A percentile compares a stretch with the other conserved stretches of the same genome.
These are phyloP conservation scores for Onygenales sp. DNA, from an alignment of 2,329 filamentous ascomycete species.

Conservation along the genomic window DNA sequence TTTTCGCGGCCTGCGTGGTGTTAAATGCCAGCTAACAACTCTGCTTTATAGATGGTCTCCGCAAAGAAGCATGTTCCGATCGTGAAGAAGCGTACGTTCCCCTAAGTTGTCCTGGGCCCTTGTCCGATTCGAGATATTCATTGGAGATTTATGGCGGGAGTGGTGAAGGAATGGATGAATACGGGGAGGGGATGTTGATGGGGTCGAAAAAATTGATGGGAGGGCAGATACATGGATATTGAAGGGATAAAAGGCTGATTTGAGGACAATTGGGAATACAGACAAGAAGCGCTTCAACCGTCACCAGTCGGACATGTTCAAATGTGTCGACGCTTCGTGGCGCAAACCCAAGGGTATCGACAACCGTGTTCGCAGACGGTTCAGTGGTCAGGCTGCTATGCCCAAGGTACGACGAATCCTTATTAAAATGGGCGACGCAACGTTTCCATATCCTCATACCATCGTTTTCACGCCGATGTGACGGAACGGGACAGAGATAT, in stretches of 20 bases:
- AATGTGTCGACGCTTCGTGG: slow-evolving; percentile 82
- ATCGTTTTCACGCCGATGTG: neutral
- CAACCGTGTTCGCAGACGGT: slow-evolving; percentile 92
- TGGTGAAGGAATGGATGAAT: neutral
- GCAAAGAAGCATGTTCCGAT: slow-evolving; percentile 99
- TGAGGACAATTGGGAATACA: slow-evolving; percentile 31
- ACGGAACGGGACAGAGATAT: neutral
- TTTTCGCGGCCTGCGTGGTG: slow-evolving; percentile 1
- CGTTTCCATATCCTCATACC: no score
- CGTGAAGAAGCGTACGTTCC: slow-evolving; percentile 97
- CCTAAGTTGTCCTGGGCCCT: slow-evolving; percentile 6
- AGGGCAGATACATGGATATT: neutral
- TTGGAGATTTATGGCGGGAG: neutral
- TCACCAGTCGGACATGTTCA: slow-evolving; percentile 97
- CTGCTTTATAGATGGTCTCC: slow-evolving; percentile 72
- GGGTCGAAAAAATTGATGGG: neutral
- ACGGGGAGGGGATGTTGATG: neutral
- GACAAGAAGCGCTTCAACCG: slow-evolving; percentile 91
- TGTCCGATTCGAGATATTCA: neutral
- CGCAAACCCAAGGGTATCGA: slow-evolving; percentile 99
- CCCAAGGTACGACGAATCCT: slow-evolving; percentile 66
- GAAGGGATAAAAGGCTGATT: slow-evolving; percentile 21
- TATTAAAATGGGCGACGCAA: neutral
- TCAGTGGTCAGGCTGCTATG: slow-evolving; percentile 93
- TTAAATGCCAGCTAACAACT: neutral